These are phyloP conservation scores for Austroboletus eburneus DNA, from an alignment of 768 basidiomycete genomes.

Conservation along the genomic window DNA sequence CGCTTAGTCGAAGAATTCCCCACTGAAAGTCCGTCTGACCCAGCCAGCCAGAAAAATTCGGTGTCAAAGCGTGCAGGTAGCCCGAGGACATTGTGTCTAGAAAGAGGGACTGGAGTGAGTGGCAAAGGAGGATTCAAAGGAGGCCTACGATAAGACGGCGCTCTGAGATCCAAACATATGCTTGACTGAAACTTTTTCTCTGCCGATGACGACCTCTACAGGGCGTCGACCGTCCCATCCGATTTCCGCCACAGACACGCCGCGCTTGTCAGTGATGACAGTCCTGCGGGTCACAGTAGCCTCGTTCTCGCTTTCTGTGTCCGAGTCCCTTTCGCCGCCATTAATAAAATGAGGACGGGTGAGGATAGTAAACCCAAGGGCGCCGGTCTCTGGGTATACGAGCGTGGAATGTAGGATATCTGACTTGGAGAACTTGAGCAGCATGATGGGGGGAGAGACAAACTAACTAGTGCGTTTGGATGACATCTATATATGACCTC, in stretches of 20 bases:
- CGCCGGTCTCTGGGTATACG: slow-evolving; percentile 48
- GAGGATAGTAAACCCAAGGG: slow-evolving; percentile 45
- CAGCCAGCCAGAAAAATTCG: slow-evolving; percentile 57
- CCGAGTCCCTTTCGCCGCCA: slow-evolving; percentile 24
- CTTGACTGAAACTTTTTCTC: slow-evolving; percentile 47
- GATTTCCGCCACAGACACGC: slow-evolving; percentile 43
- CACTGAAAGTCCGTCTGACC: slow-evolving; percentile 50
- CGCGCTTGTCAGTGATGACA: slow-evolving; percentile 39
- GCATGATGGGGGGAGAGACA: slow-evolving; percentile 34
- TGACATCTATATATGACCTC: not conserved
- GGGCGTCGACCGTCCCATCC: slow-evolving; percentile 52
- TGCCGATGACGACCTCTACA: slow-evolving; percentile 44
- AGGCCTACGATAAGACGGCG: slow-evolving; percentile 49
- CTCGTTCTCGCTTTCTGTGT: slow-evolving; percentile 27
- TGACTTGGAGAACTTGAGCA: slow-evolving; percentile 54
- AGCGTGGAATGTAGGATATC: slow-evolving; percentile 58
- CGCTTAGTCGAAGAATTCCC: too few relatives aligned
- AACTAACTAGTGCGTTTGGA: too few relatives aligned
- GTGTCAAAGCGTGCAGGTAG: slow-evolving; percentile 62
- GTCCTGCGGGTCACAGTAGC: slow-evolving; percentile 37
- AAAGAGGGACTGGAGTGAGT: not conserved
- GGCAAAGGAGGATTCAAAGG: not conserved
- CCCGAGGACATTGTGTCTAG: slow-evolving; percentile 54
- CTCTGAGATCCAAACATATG: slow-evolving; percentile 56
- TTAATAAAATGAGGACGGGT: slow-evolving; percentile 36